These are phyloP conservation scores for Aureobasidium sp. DNA, from an alignment of 2,329 filamentous ascomycete species.

Conservation along the genomic window DNA sequence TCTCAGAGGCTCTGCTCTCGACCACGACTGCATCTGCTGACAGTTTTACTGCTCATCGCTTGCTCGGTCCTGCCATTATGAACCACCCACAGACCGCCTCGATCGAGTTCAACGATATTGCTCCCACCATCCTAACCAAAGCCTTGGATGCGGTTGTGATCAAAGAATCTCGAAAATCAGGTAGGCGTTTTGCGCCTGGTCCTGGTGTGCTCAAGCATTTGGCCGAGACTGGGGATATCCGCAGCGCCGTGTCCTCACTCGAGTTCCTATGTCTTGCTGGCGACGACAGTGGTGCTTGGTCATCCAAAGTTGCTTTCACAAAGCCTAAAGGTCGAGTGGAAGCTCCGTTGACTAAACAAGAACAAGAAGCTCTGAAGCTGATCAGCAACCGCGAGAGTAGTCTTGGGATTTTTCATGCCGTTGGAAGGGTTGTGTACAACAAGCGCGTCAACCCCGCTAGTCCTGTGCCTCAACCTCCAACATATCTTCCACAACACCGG, in stretches of 20 bases:
- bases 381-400: conserved; percentile 83
- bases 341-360: conserved; percentile 62
- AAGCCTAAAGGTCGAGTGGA: conserved; percentile 58
- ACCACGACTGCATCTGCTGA: conserved; percentile 80
- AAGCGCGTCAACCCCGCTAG: conserved; percentile 61
- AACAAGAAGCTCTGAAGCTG: conserved; percentile 70
- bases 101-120: conserved; percentile 91
- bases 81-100: conserved; percentile 70
- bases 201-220: conserved; percentile 70
- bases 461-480: conserved; percentile 37
- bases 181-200: conserved; percentile 67
- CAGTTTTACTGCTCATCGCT: conserved; percentile 84
- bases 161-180: conserved; percentile 77
- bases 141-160: conserved; percentile 74
- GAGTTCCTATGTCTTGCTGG: conserved; percentile 87
- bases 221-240: conserved; percentile 82
- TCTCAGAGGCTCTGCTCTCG: conserved; percentile 84
- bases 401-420: conserved; percentile 89
- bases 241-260: conserved; percentile 83
- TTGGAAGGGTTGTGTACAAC: conserved; percentile 95
- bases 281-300: conserved; percentile 67
- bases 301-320: conserved; percentile 63
- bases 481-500: conserved; percentile 39
- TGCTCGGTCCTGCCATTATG: conserved; percentile 80
- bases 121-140: conserved; percentile 76